Evolutionary conservation across 2,329 filamentous ascomycete species (phyloP), one percentile per base, ranked within the genome.

Genomic region (Ophiostoma perfectum): DNA sequence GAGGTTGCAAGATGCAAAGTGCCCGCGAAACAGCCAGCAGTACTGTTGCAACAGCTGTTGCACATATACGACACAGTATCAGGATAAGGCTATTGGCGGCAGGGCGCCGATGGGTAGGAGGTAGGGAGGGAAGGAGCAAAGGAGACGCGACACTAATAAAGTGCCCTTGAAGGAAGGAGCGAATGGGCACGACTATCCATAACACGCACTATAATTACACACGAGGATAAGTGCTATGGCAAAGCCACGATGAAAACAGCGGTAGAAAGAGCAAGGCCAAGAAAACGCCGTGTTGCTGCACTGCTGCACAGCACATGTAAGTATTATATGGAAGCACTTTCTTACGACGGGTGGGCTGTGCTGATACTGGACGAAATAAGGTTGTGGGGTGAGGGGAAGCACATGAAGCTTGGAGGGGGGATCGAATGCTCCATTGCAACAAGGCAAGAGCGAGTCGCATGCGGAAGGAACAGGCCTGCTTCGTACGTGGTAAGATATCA

Each of bases 321-420:
- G n/a, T n/a, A 27, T 55, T 18, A 60, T 27, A 60, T 60, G 38
- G 55, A 60, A 27, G 55, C 12, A 12, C n/a, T 60, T 55, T 55
- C 49, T 27, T 55, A 27, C 27, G 27, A 27, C 27, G 27, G 7
- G 55, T 60, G 55, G 55, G 55, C 12, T 60, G 55, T 60, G 27
- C 55, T 18, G 11, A 38, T 36, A 39, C 55, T 38, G 18, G 55
- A 60, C 27, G 38, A 66, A 69, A 67, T 62, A 68, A 68, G 65
- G 65, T 67, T 60, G 66, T 41, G 12, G 41, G 58, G 55, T 18
- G 55, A 60, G 41, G 36, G 65, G 41, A 63, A 38, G 7, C 36
- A 62, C 36, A 36, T 45, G 12, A 66, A 62, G 44, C 55, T 36
- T 16, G 16, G 27, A 60, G 27, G 55, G 55, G 45, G 60, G 27